A percentile compares a stretch with the other conserved stretches of the same genome.
phyloP scores from a whole-genome alignment of 495 filamentous ascomycete genomes.

The Tuber melanosporum region DNA sequence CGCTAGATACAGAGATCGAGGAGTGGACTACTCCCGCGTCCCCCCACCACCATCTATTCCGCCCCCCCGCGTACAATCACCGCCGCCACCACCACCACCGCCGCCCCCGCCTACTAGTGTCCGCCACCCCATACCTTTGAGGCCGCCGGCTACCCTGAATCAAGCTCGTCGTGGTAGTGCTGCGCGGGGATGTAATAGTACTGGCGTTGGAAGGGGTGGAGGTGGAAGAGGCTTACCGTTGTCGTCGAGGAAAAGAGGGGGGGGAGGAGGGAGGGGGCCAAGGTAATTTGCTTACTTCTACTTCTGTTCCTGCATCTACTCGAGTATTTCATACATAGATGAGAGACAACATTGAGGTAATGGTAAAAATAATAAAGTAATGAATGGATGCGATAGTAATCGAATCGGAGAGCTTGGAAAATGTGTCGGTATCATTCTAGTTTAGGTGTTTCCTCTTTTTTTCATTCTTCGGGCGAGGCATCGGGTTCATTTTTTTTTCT shows the following conservation, averaged over 20 bases:
- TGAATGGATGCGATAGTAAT: background rate
- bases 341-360: background rate
- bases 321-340: background rate
- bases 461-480: background rate
- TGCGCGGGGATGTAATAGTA: background rate
- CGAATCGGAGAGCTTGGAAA: background rate
- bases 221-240: conserved; percentile 11
- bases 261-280: conserved; percentile 16
- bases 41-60: background rate
- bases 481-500: background rate
- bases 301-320: background rate
- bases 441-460: background rate
- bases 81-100: conserved; percentile 4
- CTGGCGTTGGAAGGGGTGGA: conserved; percentile 15
- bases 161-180: conserved; percentile 8
- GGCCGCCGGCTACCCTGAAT: conserved; percentile 13
- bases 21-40: background rate
- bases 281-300: background rate
- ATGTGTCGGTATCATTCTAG: background rate
- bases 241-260: conserved; percentile 19
- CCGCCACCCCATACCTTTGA: conserved; percentile 10
- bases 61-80: background rate
- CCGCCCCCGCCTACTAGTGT: conserved; percentile 4
- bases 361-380: background rate
- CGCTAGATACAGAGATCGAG: background rate